Conservation (phyloP, 768 basidiomycete genomes). For the Gymnopilus dilepis region DNA sequence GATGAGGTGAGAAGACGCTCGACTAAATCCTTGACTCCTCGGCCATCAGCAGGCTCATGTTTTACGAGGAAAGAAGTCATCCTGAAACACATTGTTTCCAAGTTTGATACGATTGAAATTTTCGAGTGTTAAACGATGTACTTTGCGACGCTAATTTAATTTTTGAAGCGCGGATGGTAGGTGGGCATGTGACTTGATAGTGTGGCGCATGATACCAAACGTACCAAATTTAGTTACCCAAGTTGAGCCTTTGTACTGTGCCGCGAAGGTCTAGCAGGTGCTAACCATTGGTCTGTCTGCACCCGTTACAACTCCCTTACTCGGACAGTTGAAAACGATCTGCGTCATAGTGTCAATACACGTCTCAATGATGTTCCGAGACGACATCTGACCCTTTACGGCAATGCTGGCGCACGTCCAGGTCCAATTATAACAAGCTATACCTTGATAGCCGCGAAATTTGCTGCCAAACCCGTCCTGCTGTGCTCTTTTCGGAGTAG, state of each 20-base stretch:
- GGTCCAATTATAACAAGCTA: slow-evolving; percentile 7
- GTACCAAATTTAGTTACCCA: slow-evolving; percentile 1
- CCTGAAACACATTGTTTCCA: neutral
- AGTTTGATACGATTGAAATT: no score
- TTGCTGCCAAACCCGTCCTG: neutral
- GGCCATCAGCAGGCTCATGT: neutral
- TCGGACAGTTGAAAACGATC: neutral
- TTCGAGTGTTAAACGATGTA: no score
- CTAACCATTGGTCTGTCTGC: neutral
- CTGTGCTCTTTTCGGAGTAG: slow-evolving; percentile 1
- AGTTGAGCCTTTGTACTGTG: neutral
- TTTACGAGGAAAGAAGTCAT: neutral
- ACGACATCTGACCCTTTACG: slow-evolving; percentile 1
- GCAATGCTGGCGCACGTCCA: slow-evolving; percentile 9
- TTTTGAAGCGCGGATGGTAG: neutral
- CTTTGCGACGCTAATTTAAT: no score
- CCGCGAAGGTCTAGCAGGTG: neutral
- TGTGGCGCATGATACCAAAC: slow-evolving; percentile 1
- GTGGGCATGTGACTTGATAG: neutral
- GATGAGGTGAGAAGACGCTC: neutral
- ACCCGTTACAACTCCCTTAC: neutral
- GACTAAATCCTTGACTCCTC: neutral
- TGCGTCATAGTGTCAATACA: neutral
- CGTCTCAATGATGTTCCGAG: slow-evolving; percentile 6
- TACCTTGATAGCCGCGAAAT: slow-evolving; percentile 8